Percentiles rank a stretch among this genome's conserved stretches.
Conservation (phyloP, 2,329 filamentous ascomycete species). For the Botrytis porri region DNA sequence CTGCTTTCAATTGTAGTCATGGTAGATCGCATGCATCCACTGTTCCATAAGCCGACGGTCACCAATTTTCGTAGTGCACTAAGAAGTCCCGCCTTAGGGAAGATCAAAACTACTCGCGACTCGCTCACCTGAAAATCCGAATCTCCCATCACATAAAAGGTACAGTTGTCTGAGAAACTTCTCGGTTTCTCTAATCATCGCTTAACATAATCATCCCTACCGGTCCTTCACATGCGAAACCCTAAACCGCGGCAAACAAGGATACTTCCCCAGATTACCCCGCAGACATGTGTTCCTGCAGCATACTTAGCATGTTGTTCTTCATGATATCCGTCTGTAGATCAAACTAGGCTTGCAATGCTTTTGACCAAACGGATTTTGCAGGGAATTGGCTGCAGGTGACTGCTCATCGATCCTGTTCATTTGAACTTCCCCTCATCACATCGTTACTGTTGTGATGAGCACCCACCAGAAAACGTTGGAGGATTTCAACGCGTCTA, state of each 20-base stretch:
- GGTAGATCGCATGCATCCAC: neutral
- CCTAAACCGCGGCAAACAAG: slow-evolving; percentile 6
- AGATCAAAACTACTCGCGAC: neutral
- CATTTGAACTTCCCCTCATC: neutral
- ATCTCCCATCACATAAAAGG: neutral
- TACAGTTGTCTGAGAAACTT: neutral
- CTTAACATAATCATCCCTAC: neutral
- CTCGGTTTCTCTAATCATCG: neutral
- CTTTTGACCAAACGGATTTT: neutral
- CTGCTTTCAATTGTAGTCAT: neutral
- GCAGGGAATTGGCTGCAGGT: neutral
- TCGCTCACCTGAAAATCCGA: neutral
- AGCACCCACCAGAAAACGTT: neutral
- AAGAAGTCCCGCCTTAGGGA: neutral
- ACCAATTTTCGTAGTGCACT: neutral
- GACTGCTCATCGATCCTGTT: neutral
- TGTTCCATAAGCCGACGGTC: neutral
- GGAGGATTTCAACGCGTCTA: no score
- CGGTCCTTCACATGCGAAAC: neutral
- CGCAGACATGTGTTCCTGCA: slow-evolving; percentile 10
- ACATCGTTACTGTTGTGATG: neutral
- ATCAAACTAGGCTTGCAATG: neutral
- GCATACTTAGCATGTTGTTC: neutral
- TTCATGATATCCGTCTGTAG: neutral
- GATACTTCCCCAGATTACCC: slow-evolving; percentile 2